phyloP scores from a whole-genome alignment of 371 early-diverging fungal genomes.

The Apophysomyces ossiformis region DNA sequence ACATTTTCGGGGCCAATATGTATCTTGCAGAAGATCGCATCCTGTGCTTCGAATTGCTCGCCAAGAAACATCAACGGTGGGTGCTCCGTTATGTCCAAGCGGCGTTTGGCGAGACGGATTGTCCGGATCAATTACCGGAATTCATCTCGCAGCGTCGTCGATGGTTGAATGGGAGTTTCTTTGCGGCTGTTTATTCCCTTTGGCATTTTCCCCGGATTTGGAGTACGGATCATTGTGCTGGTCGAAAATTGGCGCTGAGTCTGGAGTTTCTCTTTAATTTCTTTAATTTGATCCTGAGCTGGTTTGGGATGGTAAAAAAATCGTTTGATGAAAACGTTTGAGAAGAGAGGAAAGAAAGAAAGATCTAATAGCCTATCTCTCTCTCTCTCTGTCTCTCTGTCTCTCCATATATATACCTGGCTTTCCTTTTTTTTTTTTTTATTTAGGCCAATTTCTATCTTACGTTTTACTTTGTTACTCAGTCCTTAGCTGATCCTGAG shows the following conservation, averaged over 20 bases:
- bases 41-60: constrained; percentile 84
- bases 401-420: too few species aligned
- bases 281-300: constrained; percentile 73
- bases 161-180: constrained; percentile 90
- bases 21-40: constrained; percentile 86
- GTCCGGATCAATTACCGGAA: constrained; percentile 79
- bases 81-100: constrained; percentile 66
- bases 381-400: constrained; percentile 43
- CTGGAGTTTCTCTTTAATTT: constrained; percentile 78
- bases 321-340: too few species aligned
- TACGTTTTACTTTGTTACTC: constrained; percentile 74
- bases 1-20: constrained; percentile 76
- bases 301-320: constrained; percentile 76
- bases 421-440: neutral
- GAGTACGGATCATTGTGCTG: constrained; percentile 64
- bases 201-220: constrained; percentile 61
- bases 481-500: constrained; percentile 42
- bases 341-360: too few species aligned
- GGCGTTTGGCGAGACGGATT: constrained; percentile 86
- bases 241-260: constrained; percentile 66
- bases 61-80: constrained; percentile 74
- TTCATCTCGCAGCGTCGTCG: constrained; percentile 88
- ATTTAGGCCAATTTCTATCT: constrained; percentile 76
- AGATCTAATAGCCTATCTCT: neutral
- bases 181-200: constrained; percentile 66